A percentile compares a stretch with the other conserved stretches of the same genome.
Evolutionary conservation across 2,329 filamentous ascomycete genomes (phyloP).

Genomic region (Microdochium paspali): DNA sequence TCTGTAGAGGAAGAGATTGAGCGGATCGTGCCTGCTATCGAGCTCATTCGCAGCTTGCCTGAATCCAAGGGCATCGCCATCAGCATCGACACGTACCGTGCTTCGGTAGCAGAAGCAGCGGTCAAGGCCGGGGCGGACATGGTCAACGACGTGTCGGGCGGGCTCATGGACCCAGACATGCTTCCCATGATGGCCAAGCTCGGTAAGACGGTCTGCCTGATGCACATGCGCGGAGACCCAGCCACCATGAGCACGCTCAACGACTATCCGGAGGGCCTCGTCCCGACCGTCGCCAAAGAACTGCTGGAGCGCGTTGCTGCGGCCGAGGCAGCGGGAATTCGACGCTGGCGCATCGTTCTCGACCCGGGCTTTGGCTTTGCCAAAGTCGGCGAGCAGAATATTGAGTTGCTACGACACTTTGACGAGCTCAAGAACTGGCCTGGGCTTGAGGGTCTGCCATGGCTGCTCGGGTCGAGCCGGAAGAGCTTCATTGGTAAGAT

Average conservation of each 20-base stretch:
- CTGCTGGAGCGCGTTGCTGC: conserved; percentile 60
- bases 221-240: conserved; percentile 90
- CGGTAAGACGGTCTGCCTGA: conserved; percentile 70
- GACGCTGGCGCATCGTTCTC: conserved; percentile 88
- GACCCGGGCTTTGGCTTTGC: conserved; percentile 94
- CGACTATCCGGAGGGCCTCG: conserved; percentile 59
- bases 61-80: conserved; percentile 58
- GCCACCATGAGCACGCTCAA: conserved; percentile 67
- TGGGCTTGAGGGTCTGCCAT: conserved; percentile 63
- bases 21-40: conserved; percentile 72
- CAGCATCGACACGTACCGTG: conserved; percentile 89
- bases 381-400: conserved; percentile 72
- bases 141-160: conserved; percentile 89
- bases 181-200: conserved; percentile 68
- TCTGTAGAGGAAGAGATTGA: conserved; percentile 63
- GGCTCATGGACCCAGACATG: conserved; percentile 71
- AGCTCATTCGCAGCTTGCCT: conserved; percentile 58
- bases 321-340: conserved; percentile 72
- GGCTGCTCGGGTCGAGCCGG: conserved; percentile 81
- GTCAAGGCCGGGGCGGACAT: conserved; percentile 77
- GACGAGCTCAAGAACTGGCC: conserved; percentile 55
- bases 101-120: conserved; percentile 68
- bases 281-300: conserved; percentile 57
- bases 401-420: conserved; percentile 65
- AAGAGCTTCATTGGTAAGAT: conserved; percentile 83